Base-by-base conservation (phyloP, 1,139 yeast species). In the Scheffersomyces stambukii region DNA sequence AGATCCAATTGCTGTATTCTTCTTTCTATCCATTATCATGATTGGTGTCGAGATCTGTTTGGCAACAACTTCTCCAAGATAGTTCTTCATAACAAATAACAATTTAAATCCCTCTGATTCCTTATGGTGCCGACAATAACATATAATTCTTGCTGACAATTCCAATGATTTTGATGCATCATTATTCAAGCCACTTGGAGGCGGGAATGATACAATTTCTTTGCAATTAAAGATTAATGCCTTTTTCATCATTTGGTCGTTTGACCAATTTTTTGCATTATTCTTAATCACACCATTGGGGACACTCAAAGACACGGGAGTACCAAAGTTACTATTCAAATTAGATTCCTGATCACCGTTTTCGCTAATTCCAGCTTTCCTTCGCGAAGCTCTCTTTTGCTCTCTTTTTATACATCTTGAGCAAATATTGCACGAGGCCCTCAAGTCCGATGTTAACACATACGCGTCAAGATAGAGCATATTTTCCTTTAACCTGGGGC, bases 121-220 rank as follows among this genome's bases (percentile, higher is more conserved):
- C 42, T 77, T 77, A 56, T 91, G 97, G 55, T 91, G 98, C 44
- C 97, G 77, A 58, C 96, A 89, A 55, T 91, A 91, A 54, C 98
- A 91, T 7, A 91, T 91, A 24, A 91, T 78, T 58, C 98, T 75
- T 9, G 95, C 81, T 19, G 89, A 80, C 17, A 91, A 61, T 33
- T 84, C 94, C 31, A 89, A 58, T 8, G 70, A 64, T 41, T 77
- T 69, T 13, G 52, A 44, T 10, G 36, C 31, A 27, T 50, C 57
- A 27, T 50, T 55, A 24, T 49, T 50, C 27, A 63, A 53, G 6
- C 77, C 77, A 21, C 64, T 63, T 16, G 81, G 79, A 12, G 82
- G 72, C 8, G 88, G 84, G 46, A 88, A 75, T 3, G 88, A 76
- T 25, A 85, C 73, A 19, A 89, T 71, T 54, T 91, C 96, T 44